phyloP scores from a whole-genome alignment of 1,284 basidiomycete species.

The Stygiomarasmius scandens region DNA sequence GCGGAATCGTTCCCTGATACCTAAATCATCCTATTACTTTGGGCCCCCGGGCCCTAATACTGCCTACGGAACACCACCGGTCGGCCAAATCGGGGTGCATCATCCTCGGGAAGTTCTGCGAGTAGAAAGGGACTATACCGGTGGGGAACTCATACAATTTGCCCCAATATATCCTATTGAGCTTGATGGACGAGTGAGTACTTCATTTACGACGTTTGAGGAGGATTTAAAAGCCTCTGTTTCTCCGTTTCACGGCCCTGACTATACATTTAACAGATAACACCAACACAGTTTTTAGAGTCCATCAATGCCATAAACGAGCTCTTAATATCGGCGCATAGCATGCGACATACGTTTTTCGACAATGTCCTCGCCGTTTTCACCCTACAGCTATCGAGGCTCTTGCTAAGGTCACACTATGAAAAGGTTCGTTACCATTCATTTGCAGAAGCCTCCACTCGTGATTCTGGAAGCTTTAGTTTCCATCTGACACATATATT shows the following conservation, averaged over 20 bases:
- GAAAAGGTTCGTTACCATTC: constrained; percentile 55
- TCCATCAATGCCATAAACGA: constrained; percentile 86
- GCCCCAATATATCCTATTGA: constrained; percentile 81
- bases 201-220: constrained; percentile 20
- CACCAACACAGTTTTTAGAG: constrained; percentile 81
- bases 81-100: constrained; percentile 81
- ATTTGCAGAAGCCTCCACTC: not conserved
- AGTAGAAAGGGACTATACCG: constrained; percentile 80
- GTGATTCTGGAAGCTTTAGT: too few species aligned
- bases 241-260: not conserved
- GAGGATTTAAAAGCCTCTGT: not conserved
- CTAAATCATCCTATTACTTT: constrained; percentile 80
- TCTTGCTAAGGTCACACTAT: constrained; percentile 71
- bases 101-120: constrained; percentile 85
- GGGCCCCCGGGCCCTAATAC: constrained; percentile 75
- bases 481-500: too few species aligned
- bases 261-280: constrained; percentile 54
- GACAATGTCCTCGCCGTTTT: constrained; percentile 75
- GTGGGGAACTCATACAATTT: constrained; percentile 82
- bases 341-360: constrained; percentile 60
- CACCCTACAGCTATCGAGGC: constrained; percentile 72
- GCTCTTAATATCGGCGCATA: constrained; percentile 77
- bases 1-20: constrained; percentile 54
- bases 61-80: constrained; percentile 74
- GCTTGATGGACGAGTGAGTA: constrained; percentile 75